Evolutionary conservation across 495 filamentous ascomycete species (phyloP).

Genomic region (Penicillium malachiteum): DNA sequence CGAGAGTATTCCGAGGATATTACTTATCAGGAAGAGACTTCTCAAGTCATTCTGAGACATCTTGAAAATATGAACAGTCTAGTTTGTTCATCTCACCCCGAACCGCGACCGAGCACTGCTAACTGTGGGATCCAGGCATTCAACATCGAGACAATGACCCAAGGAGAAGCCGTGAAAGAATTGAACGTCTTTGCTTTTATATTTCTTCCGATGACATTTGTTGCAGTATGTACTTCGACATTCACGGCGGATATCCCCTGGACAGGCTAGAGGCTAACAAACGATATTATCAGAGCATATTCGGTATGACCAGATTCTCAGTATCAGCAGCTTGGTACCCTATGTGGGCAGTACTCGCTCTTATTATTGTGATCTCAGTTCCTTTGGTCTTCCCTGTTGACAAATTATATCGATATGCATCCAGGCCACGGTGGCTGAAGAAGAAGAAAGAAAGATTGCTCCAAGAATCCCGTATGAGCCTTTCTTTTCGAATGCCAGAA

Average conservation of each 20-base stretch:
- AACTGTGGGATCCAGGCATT: not conserved
- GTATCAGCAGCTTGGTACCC: not conserved
- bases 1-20: not conserved
- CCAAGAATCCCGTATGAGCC: no score
- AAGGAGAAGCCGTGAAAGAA: not conserved
- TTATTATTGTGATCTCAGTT: not conserved
- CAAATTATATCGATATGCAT: not conserved
- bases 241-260: not conserved
- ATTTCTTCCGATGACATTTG: not conserved
- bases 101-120: not conserved
- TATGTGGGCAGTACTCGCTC: not conserved
- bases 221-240: not conserved
- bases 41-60: not conserved
- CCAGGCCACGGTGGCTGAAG: no score
- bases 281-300: not conserved
- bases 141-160: not conserved
- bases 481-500: no score
- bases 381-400: not conserved
- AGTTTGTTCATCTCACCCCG: not conserved
- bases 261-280: not conserved
- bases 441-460: no score
- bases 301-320: not conserved
- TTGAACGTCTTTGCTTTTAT: not conserved
- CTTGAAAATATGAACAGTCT: not conserved
- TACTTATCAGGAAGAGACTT: not conserved